Base-by-base conservation (phyloP, 306 rosid species). In the Lathyrus sativus region DNA sequence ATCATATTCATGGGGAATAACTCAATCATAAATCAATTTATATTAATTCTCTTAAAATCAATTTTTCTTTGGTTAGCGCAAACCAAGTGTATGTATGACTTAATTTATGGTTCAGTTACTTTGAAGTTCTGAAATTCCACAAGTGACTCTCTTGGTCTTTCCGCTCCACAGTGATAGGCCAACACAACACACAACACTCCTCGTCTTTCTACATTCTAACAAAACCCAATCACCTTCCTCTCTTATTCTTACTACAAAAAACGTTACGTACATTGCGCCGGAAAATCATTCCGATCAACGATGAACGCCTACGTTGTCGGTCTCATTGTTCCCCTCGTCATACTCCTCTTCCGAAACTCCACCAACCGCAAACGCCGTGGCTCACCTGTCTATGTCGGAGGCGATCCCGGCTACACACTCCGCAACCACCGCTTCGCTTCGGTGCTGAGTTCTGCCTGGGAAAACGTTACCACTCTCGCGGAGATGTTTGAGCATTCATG, bases 401-500 rank as follows among this genome's bases (percentile, higher is more conserved):
- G 90, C 51, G 96, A 88, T 19, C 77, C 87, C 45, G 95, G 96
- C 15, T 70, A 51, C 28, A 60, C 96, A 22, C 28, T 95, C 39
- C 83, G 95, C 39, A 95, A 88, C 82, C 78, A 70, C 46, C 84
- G 82, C 12, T 79, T 54, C 66, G 14, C 56, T 19, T 70, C 87
- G 35, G 82, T 85, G 0, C 66, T 95, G 9, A 74, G 66, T 19
- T 72, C 97, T 5, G 82, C 87, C 0, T 90, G 99, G 99, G 87
- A 87, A 14, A 95, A 89, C 9, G 75, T 88, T 28, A 65, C 90
- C 4, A 95, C 97, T 58, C 92, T 95, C 15, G 92, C 92, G 5
- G 88, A 95, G 57, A 89, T 95, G 50, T 88, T 90, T 19, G 96
- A 95, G 85, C 76, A 65, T 43, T 75, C 96, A 6, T 88, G 95